Conservation (phyloP, 768 basidiomycete species). For the Russula griseocarnosa region DNA sequence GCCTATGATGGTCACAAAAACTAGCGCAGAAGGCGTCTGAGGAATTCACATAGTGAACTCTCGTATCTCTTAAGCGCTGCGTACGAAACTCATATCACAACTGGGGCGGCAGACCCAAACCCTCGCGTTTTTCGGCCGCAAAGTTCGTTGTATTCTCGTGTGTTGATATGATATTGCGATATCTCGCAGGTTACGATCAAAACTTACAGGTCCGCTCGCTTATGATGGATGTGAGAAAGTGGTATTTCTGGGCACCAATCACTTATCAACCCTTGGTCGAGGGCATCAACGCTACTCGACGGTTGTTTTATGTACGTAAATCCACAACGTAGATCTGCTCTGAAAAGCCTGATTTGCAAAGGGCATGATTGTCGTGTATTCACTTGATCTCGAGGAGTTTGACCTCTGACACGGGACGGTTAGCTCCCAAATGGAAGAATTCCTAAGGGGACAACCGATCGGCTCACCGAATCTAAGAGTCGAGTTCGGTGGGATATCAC, state of each 20-base stretch:
- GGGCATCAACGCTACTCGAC: conserved; percentile 15
- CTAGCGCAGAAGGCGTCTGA: not conserved
- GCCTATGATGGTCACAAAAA: not conserved
- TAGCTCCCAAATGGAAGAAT: conserved; percentile 12
- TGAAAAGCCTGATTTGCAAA: conserved; percentile 5
- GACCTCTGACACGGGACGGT: conserved; percentile 48
- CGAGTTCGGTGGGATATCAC: conserved; percentile 71
- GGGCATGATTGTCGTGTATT: conserved; percentile 24
- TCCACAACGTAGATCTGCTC: conserved; percentile 4
- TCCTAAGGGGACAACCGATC: not conserved
- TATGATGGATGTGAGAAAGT: conserved; percentile 7
- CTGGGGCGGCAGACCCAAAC: not conserved
- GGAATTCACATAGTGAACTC: not conserved
- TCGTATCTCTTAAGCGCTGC: not conserved
- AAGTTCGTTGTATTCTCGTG: not conserved
- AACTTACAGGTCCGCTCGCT: conserved; percentile 2
- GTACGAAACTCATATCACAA: not conserved
- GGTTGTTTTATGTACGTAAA: conserved; percentile 29
- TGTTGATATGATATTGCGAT: not conserved
- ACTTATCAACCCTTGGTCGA: conserved; percentile 2
- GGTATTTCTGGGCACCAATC: conserved; percentile 10
- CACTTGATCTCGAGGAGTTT: conserved; percentile 69
- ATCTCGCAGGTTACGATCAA: not conserved
- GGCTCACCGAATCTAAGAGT: conserved; percentile 76
- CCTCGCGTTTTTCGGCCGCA: not conserved